A percentile compares a stretch with the other conserved stretches of the same genome.
Conservation (phyloP, 768 basidiomycete species). For the Suillus subalutaceus region DNA sequence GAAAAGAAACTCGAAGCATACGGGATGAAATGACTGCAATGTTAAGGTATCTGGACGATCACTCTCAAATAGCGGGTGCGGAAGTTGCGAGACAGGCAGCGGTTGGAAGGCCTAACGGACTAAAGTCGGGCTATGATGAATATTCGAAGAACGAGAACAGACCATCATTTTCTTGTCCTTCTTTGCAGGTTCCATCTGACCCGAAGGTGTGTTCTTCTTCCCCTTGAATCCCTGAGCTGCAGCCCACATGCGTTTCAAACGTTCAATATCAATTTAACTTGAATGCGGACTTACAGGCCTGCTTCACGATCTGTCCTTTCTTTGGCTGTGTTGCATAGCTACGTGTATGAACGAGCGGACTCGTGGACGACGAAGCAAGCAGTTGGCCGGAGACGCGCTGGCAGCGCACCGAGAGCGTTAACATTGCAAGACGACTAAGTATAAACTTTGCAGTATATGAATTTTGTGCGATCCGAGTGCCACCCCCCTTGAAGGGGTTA, state of each 20-base stretch:
- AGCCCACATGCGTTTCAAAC: background rate
- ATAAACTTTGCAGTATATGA: background rate
- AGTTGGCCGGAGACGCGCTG: background rate
- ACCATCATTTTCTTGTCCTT: conserved; percentile 11
- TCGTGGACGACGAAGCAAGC: background rate
- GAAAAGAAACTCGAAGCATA: conserved; percentile 26
- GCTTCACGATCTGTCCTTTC: conserved; percentile 8
- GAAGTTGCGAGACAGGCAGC: conserved; percentile 41
- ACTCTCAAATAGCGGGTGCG: conserved; percentile 44
- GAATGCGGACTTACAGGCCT: conserved; percentile 7
- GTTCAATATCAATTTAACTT: background rate
- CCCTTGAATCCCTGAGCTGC: conserved; percentile 8
- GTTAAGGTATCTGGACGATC: conserved; percentile 37
- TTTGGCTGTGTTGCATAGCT: conserved; percentile 11
- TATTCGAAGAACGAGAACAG: background rate
- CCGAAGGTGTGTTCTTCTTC: background rate
- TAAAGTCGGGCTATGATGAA: background rate
- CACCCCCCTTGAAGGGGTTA: conserved; percentile 1
- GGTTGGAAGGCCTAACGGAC: conserved; percentile 45
- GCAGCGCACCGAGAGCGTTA: conserved; percentile 1
- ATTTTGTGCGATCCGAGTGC: background rate
- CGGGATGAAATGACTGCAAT: conserved; percentile 47
- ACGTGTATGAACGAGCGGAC: conserved; percentile 5
- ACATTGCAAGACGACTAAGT: conserved; percentile 6
- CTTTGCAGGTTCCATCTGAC: background rate